phyloP scores from a whole-genome alignment of 192 early-diverging fungal genomes.

The Podila verticillata region DNA sequence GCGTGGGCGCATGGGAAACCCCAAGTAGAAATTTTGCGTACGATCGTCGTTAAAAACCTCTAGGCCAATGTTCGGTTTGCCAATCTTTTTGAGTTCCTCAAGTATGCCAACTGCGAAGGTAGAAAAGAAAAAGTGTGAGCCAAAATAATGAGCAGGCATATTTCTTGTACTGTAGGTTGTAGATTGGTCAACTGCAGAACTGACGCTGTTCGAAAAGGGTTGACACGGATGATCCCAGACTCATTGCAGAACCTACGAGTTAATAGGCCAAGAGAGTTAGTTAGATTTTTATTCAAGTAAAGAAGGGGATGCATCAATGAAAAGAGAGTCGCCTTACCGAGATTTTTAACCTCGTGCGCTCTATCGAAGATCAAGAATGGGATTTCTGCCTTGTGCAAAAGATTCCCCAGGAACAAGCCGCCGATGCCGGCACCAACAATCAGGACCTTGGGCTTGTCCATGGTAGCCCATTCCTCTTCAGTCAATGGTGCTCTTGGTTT shows the following conservation, averaged over 20 bases:
- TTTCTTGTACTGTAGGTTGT: too few relatives aligned
- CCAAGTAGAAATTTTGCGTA: too few relatives aligned
- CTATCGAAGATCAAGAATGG: slow-evolving; percentile 28
- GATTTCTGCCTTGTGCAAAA: slow-evolving; percentile 18
- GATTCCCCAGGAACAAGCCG: slow-evolving; percentile 18
- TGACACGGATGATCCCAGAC: background rate
- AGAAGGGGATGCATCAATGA: background rate
- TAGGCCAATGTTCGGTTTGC: background rate
- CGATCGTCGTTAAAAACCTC: background rate
- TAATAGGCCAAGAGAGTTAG: background rate
- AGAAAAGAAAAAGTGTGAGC: too few relatives aligned
- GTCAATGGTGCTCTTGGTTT: too few relatives aligned
- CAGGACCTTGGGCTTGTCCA: slow-evolving; percentile 19
- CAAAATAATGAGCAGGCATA: too few relatives aligned
- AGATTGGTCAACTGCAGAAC: too few relatives aligned
- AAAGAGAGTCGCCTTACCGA: background rate
- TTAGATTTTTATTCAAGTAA: background rate
- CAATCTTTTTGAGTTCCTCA: background rate
- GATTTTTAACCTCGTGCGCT: background rate
- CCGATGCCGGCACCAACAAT: slow-evolving; percentile 34
- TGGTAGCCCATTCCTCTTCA: too few relatives aligned
- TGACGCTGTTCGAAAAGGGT: background rate
- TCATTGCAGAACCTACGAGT: background rate
- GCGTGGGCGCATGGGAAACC: too few relatives aligned
- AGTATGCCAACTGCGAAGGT: slow-evolving; percentile 11